These are phyloP conservation scores for Agaricus sinodeliciosus DNA, from an alignment of 768 basidiomycete genomes.

Conservation along the genomic window DNA sequence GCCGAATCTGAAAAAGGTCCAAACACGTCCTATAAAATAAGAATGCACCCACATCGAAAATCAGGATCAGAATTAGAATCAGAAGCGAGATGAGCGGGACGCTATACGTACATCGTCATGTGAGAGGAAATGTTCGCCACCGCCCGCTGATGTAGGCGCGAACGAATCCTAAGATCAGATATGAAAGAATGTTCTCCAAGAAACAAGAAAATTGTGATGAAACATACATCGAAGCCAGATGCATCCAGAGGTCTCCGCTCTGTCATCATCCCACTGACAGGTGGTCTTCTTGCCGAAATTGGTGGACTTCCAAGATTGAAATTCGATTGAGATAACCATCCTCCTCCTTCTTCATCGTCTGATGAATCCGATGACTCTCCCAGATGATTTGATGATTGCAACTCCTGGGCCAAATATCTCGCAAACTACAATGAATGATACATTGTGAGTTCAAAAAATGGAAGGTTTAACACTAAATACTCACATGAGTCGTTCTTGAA, in stretches of 20 bases:
- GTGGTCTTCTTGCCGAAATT: constrained; percentile 36
- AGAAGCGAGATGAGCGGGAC: not conserved
- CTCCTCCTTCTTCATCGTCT: constrained; percentile 48
- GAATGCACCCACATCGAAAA: no score
- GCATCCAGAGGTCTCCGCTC: constrained; percentile 39
- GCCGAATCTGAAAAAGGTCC: constrained; percentile 76
- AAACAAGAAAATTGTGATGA: constrained; percentile 8
- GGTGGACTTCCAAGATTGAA: constrained; percentile 52
- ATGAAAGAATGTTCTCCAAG: not conserved
- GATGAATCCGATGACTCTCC: constrained; percentile 37
- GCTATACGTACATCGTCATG: constrained; percentile 43
- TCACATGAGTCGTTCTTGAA: constrained; percentile 34
- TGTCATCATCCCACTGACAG: constrained; percentile 15
- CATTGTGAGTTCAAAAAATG: constrained; percentile 4
- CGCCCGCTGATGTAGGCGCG: constrained; percentile 24
- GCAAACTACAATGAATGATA: constrained; percentile 51
- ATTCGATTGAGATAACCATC: constrained; percentile 76
- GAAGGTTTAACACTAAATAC: constrained; percentile 15
- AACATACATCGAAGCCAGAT: constrained; percentile 48
- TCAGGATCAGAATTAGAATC: not conserved
- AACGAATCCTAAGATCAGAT: constrained; percentile 43
- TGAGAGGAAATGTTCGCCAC: constrained; percentile 43
- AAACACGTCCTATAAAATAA: constrained; percentile 46
- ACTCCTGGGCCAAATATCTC: constrained; percentile 70
- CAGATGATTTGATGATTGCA: constrained; percentile 55